These are phyloP conservation scores for Penicillium desertorum DNA, from an alignment of 495 filamentous ascomycete species.

Conservation along the genomic window DNA sequence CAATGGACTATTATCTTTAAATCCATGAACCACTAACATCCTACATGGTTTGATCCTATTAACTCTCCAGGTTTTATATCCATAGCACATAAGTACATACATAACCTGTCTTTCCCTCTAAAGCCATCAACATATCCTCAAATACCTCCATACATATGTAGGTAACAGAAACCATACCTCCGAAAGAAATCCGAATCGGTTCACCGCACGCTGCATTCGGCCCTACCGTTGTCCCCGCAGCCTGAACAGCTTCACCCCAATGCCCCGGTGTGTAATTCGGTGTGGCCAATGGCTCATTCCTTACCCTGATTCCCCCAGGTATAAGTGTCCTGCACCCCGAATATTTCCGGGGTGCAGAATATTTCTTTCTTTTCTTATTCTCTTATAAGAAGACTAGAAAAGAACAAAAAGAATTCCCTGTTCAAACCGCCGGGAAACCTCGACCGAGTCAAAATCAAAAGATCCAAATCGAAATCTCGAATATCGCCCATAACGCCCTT, in stretches of 20 bases:
- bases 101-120: neutral
- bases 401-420: neutral
- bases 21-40: neutral
- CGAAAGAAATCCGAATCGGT: constrained; percentile 19
- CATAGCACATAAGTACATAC: neutral
- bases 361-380: constrained; percentile 5
- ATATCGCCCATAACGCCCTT: constrained; percentile 16
- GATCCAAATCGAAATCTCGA: constrained; percentile 2
- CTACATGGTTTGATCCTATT: neutral
- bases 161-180: constrained; percentile 1
- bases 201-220: constrained; percentile 49
- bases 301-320: constrained; percentile 20
- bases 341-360: constrained; percentile 2
- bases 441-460: neutral
- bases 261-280: constrained; percentile 17
- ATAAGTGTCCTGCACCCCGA: constrained; percentile 19
- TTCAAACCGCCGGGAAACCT: neutral
- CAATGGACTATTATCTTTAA: too few species aligned
- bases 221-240: constrained; percentile 27
- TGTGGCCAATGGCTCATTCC: constrained; percentile 27
- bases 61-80: neutral
- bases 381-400: neutral
- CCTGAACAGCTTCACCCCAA: constrained; percentile 36
- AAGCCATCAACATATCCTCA: too few species aligned
- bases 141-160: neutral